phyloP scores from a whole-genome alignment of 148 eudicot species.

The Cornus kousa region DNA sequence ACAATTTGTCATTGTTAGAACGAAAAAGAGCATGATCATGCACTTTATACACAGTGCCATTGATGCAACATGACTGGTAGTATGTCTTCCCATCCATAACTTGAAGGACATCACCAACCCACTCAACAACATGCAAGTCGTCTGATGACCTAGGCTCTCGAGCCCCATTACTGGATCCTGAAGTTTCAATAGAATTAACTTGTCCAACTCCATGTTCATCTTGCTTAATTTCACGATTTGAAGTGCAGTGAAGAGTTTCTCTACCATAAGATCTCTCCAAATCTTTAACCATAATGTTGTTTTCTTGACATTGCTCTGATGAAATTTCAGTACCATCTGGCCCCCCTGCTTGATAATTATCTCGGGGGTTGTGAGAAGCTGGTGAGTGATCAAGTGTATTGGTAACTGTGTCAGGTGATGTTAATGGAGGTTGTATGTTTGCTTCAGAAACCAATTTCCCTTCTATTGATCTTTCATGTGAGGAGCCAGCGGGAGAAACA shows the following conservation, averaged over 20 bases:
- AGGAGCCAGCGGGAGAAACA: conserved; percentile 34
- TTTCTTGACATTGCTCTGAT: conserved; percentile 28
- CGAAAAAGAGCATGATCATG: conserved; percentile 62
- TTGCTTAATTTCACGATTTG: conserved; percentile 17
- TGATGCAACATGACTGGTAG: conserved; percentile 66
- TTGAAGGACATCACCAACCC: conserved; percentile 65
- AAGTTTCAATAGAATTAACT: conserved; percentile 26
- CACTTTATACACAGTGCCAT: conserved; percentile 56
- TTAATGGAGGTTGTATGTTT: conserved; percentile 23
- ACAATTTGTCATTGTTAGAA: conserved; percentile 38
- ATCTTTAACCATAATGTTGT: conserved; percentile 15
- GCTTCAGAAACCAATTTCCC: conserved; percentile 27
- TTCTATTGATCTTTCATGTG: conserved; percentile 24
- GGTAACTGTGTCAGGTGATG: conserved; percentile 23
- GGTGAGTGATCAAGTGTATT: conserved; percentile 23
- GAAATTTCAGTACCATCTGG: conserved; percentile 29
- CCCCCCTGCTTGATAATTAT: conserved; percentile 23
- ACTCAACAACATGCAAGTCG: conserved; percentile 49
- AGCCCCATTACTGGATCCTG: conserved; percentile 23
- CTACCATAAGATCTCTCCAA: conserved; percentile 22
- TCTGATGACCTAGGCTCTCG: conserved; percentile 14
- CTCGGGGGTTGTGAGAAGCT: conserved; percentile 27
- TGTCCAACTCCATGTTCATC: conserved; percentile 26
- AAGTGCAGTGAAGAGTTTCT: conserved; percentile 16
- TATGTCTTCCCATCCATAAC: conserved; percentile 53